These are phyloP conservation scores for Hymenoscyphus fructigenus DNA, from an alignment of 2,329 filamentous ascomycete genomes.

Conservation along the genomic window DNA sequence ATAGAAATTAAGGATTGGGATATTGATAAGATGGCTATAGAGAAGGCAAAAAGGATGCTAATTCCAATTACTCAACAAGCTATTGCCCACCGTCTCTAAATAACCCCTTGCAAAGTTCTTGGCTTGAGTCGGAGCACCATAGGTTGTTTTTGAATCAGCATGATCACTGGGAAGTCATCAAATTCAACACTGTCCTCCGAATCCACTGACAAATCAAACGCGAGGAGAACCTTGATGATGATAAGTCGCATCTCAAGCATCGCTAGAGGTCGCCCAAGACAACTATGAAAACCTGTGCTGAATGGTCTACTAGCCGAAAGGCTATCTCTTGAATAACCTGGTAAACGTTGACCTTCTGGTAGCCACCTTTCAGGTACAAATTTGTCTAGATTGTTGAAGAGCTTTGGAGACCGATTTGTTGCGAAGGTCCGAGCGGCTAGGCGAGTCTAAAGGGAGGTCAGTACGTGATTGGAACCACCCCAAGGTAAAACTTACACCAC, in stretches of 20 bases:
- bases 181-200: not conserved
- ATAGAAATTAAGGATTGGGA: no score
- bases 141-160: not conserved
- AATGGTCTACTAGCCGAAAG: not conserved
- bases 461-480: no score
- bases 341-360: not conserved
- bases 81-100: not conserved
- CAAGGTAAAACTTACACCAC: not conserved
- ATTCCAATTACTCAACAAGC: no score
- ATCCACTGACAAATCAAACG: not conserved
- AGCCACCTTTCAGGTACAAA: not conserved
- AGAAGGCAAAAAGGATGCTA: no score
- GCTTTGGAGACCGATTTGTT: conserved; percentile 12
- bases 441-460: not conserved
- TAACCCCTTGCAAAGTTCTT: not conserved
- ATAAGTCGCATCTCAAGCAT: not conserved
- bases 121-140: not conserved
- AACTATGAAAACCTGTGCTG: not conserved
- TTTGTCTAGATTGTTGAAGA: conserved; percentile 10
- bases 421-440: not conserved
- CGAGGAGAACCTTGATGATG: not conserved
- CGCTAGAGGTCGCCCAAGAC: not conserved
- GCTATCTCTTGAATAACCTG: not conserved
- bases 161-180: not conserved
- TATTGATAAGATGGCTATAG: no score